Evolutionary conservation across 805 yeast genomes (phyloP), one percentile per base, ranked within the genome.

Genomic region (Metschnikowia matae): DNA sequence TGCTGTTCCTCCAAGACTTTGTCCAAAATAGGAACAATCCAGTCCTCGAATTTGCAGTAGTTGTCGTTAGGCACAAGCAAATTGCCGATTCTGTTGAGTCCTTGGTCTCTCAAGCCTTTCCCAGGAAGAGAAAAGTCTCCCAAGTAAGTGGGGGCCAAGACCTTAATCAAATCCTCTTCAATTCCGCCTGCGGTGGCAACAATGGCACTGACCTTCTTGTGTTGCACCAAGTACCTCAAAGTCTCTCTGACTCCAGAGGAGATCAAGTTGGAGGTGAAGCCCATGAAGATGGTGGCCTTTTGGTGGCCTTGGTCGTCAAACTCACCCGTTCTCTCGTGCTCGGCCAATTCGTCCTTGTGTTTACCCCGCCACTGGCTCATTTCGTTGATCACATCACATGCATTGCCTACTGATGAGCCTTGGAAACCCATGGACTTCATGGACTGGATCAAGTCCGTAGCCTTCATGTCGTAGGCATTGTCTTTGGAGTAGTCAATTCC

Each of bases 171-270:
- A 71, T 94, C 99, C 73, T 94, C 99, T 68, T 94, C 99, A 54
- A 94, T 84, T 58, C 99, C 99, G 58, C 99, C 99, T 20, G 97
- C 99, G 54, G 92, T 81, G n/a, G 98, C 86, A 45, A 94, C 99
- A 61, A 94, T 82, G 15, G 96, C 98, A 61, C 90, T 86, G 41
- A 94, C 96, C 81, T 87, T 87, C 69, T 90, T 92, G 73, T 95
- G 84, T 69, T 95, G 96, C 32, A 90, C 98, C 60, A 94, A 77
- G 66, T 77, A 92, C 64, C 94, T 80, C 58, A 94, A 73, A 31
- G 97, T 89, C 62, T 91, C 96, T 69, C 99, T 82, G 52, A 91
- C 72, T 40, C 99, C 99, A 4, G 96, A 87, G 38, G 96, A 87
- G 61, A 94, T 94, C 74, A 94, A 80, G 69, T 94, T 94, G 8